A percentile compares a stretch with the other conserved stretches of the same genome.
These are phyloP conservation scores for Ustilago lituana DNA, from an alignment of 1,284 basidiomycete genomes.

Conservation along the genomic window DNA sequence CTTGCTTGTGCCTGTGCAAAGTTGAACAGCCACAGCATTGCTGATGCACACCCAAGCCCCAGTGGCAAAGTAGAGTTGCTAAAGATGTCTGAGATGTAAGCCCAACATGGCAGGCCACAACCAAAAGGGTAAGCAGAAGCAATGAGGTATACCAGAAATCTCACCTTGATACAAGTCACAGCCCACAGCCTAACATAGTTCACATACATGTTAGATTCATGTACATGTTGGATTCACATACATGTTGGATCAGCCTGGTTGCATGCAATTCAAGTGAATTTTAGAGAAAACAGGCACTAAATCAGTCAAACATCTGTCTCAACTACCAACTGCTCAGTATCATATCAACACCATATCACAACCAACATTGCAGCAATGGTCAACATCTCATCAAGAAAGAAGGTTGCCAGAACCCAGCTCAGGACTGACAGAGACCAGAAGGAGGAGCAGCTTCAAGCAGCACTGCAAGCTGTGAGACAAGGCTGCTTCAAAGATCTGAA, in stretches of 20 bases:
- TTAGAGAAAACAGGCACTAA: too few relatives aligned
- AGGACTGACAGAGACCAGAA: neutral
- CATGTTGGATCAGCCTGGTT: too few relatives aligned
- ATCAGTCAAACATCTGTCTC: too few relatives aligned
- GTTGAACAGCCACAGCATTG: conserved; percentile 69
- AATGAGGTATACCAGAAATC: conserved; percentile 15
- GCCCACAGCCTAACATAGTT: too few relatives aligned
- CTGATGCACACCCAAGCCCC: conserved; percentile 68
- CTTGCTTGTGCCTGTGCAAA: conserved; percentile 68
- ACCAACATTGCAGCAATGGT: neutral
- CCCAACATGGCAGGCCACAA: conserved; percentile 16
- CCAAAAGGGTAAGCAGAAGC: conserved; percentile 1
- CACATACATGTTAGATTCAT: too few relatives aligned
- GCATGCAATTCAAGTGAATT: too few relatives aligned
- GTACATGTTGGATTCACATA: too few relatives aligned
- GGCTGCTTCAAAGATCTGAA: neutral
- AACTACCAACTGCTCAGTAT: too few relatives aligned
- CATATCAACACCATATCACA: neutral
- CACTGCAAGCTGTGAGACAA: neutral
- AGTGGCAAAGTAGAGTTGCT: conserved; percentile 67
- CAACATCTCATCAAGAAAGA: conserved; percentile 1
- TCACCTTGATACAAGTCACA: too few relatives aligned
- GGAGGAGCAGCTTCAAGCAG: neutral
- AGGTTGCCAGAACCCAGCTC: neutral
- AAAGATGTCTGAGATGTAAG: conserved; percentile 69